Evolutionary conservation across 2,329 filamentous ascomycete genomes (phyloP), one percentile per base, ranked within the genome.

Genomic region (Aotearoamyces nothofagi): DNA sequence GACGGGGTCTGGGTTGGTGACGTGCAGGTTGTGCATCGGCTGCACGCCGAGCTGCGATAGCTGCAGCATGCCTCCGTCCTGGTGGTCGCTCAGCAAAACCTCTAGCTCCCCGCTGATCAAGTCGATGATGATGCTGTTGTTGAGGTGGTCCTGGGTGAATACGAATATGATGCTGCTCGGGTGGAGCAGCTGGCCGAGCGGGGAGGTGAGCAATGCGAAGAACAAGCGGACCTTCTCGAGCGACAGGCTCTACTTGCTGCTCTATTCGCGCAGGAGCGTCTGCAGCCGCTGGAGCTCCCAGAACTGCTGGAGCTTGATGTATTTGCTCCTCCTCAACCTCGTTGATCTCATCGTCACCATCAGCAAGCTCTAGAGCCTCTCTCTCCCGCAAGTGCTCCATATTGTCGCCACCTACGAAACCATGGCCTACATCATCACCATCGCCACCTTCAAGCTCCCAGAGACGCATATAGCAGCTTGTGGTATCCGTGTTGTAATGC

Each of bases 371-470:
- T 9, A 17, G 22, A 19, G 27, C 15, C 7, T 25, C 22, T 9
- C 8, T 13, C 17, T 17, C 27, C 12, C 31, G 32, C n/a, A n/a
- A n/a, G n/a, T n/a, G n/a, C 9, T 13, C 16, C 11, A 14, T 17
- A 9, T 22, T 15, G 11, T 27, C 25, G 5, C 37, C 41, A 17
- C 40, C 44, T 16, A 26, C 38, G 29, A 29, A 45, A 3, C 42
- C 46, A 24, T 43, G 34, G 6, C 41, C 48, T 17, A 44, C 44
- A 32, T 49, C 41, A 27, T 49, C 56, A 3, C 68, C 70, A 41
- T 94, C 84, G 1, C 86, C 86, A 25, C 68, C 72, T 51, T 92
- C 82, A 14, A 92, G 57, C 45, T 93, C 90, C 84, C 86, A 96
- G 3, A 98, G 60, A 4, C 82, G 73, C 63, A 80, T 78, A 45